Base-by-base conservation (phyloP, 1,139 yeast genomes). In the Pneumocystis canis region DNA sequence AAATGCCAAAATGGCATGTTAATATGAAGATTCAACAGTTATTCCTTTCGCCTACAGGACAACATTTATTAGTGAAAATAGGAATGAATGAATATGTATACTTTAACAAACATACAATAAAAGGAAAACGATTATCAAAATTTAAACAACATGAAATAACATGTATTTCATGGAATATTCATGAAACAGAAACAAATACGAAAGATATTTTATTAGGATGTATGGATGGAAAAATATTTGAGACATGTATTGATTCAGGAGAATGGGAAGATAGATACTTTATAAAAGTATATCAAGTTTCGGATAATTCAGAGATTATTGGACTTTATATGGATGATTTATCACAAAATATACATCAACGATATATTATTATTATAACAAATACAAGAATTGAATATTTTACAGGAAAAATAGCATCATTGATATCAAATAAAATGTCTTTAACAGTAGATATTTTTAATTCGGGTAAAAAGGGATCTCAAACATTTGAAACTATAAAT, bases 201-300 rank as follows among this genome's bases (percentile, higher is more conserved):
- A 82, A 83, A 1, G 76, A 78, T 4, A 71, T 81, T n/a, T 69
- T 82, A n/a, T 63, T 81, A 1, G 82, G 83, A 11, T 78, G 82
- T 0, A 68, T 71, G 1, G 73, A 75, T 2, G 84, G 84, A 1
- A 65, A 71, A 14, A 66, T 82, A 6, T 76, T 77, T 62, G 85
- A 82, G 67, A 72, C 78, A 0, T 69, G 71, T 31, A 70, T 82
- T n/a, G n/a, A n/a, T n/a, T n/a, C n/a, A 18, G 83, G 80, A 65
- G 74, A 75, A 47, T 71, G 71, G 9, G 78, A 75, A 60, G 79
- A 78, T 61, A 47, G 30, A 30, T 77, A 75, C 64, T 73, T 73
- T 67, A 77, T 76, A 68, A 72, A 77, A 31, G 75, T 47, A 4
- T 47, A 47, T 20, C 20, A 47, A 25, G 54, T 6, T 2, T 5